These are phyloP conservation scores for Panellus pusillus DNA, from an alignment of 768 basidiomycete genomes.

Conservation along the genomic window DNA sequence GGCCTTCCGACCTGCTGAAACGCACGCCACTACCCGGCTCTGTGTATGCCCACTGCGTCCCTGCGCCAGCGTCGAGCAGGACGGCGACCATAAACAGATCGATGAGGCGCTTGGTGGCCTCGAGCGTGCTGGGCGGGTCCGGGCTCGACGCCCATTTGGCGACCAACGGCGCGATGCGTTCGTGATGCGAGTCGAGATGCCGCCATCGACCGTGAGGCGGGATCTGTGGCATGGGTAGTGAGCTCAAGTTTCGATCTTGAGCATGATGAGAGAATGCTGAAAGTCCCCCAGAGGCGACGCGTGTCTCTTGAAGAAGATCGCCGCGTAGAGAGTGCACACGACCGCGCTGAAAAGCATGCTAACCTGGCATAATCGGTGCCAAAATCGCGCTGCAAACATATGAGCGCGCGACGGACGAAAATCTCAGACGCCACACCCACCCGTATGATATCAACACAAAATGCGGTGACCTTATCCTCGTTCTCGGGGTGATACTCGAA, in stretches of 20 bases:
- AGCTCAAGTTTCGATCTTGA: too few species aligned
- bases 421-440: conserved; percentile 38
- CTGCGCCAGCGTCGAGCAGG: conserved; percentile 92
- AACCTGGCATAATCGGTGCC: conserved; percentile 66
- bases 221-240: conserved; percentile 48
- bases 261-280: too few species aligned
- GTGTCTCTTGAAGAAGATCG: too few species aligned
- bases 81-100: conserved; percentile 93
- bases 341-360: conserved; percentile 20
- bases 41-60: conserved; percentile 74
- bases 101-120: conserved; percentile 72
- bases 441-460: conserved; percentile 77
- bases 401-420: background rate
- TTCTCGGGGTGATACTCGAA: conserved; percentile 84
- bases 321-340: too few species aligned
- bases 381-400: conserved; percentile 67
- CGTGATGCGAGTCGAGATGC: conserved; percentile 72
- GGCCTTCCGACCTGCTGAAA: conserved; percentile 73
- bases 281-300: too few species aligned
- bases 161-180: conserved; percentile 64
- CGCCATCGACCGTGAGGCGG: conserved; percentile 89
- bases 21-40: conserved; percentile 55
- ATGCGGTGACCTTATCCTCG: conserved; percentile 66
- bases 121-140: conserved; percentile 46
- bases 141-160: conserved; percentile 50